Conservation (phyloP, 495 filamentous ascomycete genomes). For the Platismatia glauca region DNA sequence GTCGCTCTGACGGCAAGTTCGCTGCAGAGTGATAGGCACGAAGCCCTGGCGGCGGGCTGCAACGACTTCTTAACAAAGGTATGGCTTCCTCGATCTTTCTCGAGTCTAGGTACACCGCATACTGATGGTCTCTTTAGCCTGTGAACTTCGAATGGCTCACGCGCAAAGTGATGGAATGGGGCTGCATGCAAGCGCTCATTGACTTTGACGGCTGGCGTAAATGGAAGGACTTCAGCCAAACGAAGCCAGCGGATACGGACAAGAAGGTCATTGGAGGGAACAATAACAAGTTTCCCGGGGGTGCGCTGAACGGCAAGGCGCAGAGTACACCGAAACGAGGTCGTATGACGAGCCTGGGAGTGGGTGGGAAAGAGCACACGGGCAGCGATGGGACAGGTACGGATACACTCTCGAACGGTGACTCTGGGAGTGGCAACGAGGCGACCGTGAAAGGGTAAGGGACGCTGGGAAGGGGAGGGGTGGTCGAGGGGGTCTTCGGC, state of each 20-base stretch:
- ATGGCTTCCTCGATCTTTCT: constrained; percentile 24
- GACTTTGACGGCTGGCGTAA: constrained; percentile 97
- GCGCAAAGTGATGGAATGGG: constrained; percentile 97
- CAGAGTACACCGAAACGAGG: constrained; percentile 1
- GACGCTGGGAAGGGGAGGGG: background rate
- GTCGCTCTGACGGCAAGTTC: constrained; percentile 91
- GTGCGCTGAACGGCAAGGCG: constrained; percentile 3
- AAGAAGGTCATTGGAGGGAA: constrained; percentile 8
- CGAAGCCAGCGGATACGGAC: constrained; percentile 1
- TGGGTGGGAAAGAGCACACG: background rate
- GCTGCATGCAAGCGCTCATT: constrained; percentile 93
- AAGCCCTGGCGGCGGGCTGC: constrained; percentile 89
- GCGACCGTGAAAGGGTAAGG: background rate
- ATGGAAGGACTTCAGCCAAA: constrained; percentile 72
- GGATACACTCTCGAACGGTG: constrained; percentile 3
- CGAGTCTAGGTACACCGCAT: background rate
- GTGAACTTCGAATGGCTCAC: constrained; percentile 97
- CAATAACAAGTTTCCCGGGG: constrained; percentile 7
- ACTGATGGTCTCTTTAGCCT: constrained; percentile 47
- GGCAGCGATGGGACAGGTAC: background rate
- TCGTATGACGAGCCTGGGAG: background rate
- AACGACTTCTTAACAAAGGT: constrained; percentile 99
- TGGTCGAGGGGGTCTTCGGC: background rate
- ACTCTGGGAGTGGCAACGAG: constrained; percentile 3
- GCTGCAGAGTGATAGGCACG: constrained; percentile 88